Percentiles rank a stretch among this genome's conserved stretches.
These are phyloP conservation scores for Penicillium malachiteum DNA, from an alignment of 495 filamentous ascomycete species.

Conservation along the genomic window DNA sequence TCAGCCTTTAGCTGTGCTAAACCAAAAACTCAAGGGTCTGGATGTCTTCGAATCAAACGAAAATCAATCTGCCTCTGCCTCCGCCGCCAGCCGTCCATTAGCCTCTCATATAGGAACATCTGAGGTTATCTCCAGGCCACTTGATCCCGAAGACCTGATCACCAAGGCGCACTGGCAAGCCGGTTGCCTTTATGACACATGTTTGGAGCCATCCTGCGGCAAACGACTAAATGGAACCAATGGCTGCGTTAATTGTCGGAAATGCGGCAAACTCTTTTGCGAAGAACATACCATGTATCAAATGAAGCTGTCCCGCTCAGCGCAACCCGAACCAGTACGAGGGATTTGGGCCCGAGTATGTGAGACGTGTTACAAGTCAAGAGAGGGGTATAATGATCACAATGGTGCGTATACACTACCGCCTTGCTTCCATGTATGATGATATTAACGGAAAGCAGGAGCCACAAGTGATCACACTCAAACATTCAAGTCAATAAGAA, in stretches of 20 bases:
- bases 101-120: constrained; percentile 32
- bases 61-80: constrained; percentile 35
- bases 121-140: constrained; percentile 31
- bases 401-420: constrained; percentile 44
- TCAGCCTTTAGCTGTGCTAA: constrained; percentile 85
- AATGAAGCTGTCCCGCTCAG: constrained; percentile 92
- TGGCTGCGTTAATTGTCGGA: constrained; percentile 86
- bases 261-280: constrained; percentile 91
- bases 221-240: constrained; percentile 73
- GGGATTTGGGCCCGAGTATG: constrained; percentile 94
- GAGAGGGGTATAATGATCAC: constrained; percentile 93
- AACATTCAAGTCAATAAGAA: constrained; percentile 64
- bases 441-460: constrained; percentile 35
- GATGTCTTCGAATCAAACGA: constrained; percentile 98
- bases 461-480: constrained; percentile 66
- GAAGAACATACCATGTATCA: constrained; percentile 99
- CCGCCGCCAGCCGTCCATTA: constrained; percentile 30
- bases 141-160: constrained; percentile 86
- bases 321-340: constrained; percentile 86
- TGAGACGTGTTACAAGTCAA: constrained; percentile 95
- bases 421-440: neutral
- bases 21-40: constrained; percentile 95
- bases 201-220: constrained; percentile 84
- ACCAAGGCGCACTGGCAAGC: constrained; percentile 87
- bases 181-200: constrained; percentile 67